Evolutionary conservation across 1,284 basidiomycete genomes (phyloP), one percentile per base, ranked within the genome.

Genomic region (Puccinia hordei): DNA sequence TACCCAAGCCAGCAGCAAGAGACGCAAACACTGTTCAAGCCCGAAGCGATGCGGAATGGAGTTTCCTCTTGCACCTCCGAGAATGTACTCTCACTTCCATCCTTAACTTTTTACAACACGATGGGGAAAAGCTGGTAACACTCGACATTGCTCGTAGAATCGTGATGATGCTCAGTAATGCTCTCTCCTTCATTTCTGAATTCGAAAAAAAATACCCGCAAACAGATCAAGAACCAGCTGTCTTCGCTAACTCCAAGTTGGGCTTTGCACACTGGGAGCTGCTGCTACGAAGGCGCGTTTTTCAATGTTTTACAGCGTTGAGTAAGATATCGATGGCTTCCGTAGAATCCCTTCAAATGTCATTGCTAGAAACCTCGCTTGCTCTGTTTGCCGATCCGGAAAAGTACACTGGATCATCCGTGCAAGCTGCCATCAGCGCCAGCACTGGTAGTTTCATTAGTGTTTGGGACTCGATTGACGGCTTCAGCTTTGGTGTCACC

Each of bases 1-100:
- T 99, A 0, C 94, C 96, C 0, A 98, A 98, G 86, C 92, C 94
- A 0, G 93, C 93, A 0, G 92, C 89, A 83, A 96, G 96, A 86
- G 96, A 98, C 83, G 15, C 59, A 33, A 63, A 17, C 24, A 63
- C 49, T 10, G 55, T 49, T 38, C 88, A 89, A 0, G 90, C 90
- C 22, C 88, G 94, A 27, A 90, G 90, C 46, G 87, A 90, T 27
- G 87, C 89, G 0, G 97, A 98, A 84, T 98, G 95, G 95, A 89
- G 89, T 75, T 99, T 98, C 87, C 87, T 99, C 10, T 87, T 99
- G 6, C 91, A 94, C 82, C 92, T 99, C 9, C 89, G 96, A 38
- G 95, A 98, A 86, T 92, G 91, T 83, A 94, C 96, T 0, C 88
- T 99, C 22, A 91, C 92, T 1, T 93, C 95, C 1, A 91, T 99